phyloP scores from a whole-genome alignment of 306 rosid genomes.

The Vigna unguiculata region DNA sequence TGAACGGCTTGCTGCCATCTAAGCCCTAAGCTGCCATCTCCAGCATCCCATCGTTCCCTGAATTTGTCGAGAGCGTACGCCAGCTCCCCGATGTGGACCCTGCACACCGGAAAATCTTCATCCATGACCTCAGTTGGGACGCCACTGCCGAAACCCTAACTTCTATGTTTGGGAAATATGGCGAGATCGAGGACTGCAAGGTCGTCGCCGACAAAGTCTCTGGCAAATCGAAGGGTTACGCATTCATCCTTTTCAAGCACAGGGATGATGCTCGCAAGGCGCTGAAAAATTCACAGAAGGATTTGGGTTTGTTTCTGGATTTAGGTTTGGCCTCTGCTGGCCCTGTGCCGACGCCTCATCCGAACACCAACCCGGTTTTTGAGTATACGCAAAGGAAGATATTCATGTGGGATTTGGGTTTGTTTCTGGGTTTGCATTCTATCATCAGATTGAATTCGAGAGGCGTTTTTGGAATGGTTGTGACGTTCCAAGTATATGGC shows the following conservation, averaged over 20 bases:
- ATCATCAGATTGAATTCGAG: too few species aligned
- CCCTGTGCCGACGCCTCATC: conserved; percentile 62
- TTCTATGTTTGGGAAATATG: conserved; percentile 58
- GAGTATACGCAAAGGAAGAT: conserved; percentile 71
- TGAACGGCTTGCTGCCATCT: too few species aligned
- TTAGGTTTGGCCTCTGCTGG: conserved; percentile 71
- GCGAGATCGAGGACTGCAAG: conserved; percentile 76
- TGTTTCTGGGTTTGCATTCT: too few species aligned
- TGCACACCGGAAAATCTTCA: conserved; percentile 71
- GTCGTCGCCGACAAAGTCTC: conserved; percentile 65
- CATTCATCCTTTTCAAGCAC: conserved; percentile 69
- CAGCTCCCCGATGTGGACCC: conserved; percentile 76
- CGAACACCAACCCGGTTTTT: conserved; percentile 34
- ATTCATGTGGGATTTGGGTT: too few species aligned
- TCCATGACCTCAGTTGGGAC: conserved; percentile 83
- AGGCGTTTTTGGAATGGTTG: too few species aligned
- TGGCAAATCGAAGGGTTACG: conserved; percentile 77
- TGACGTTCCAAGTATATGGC: too few species aligned
- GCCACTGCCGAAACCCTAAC: conserved; percentile 67
- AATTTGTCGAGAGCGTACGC: conserved; percentile 55
- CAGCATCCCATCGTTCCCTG: too few species aligned
- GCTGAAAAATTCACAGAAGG: conserved; percentile 64
- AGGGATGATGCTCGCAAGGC: conserved; percentile 63
- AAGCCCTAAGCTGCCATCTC: too few species aligned
- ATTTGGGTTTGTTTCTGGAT: conserved; percentile 75